Conservation (phyloP, 441 rosid species). For the Gossypium lobatum region DNA sequence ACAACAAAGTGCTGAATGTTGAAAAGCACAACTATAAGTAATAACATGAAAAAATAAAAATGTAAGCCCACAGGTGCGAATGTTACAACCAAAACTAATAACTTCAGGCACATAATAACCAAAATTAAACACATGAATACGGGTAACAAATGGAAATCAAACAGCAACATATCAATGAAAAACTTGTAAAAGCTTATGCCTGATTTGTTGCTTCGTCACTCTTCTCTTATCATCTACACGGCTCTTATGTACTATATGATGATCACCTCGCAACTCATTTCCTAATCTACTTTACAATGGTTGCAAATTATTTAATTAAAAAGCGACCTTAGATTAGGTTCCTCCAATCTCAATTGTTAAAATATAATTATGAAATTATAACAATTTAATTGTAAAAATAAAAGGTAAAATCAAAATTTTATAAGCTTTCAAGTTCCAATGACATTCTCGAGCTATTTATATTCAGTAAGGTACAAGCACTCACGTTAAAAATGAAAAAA, state of each 20-base stretch:
- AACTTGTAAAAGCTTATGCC: background rate
- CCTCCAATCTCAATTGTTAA: background rate
- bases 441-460: background rate
- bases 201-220: background rate
- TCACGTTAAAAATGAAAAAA: background rate
- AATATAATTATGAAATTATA: background rate
- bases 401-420: background rate
- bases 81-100: background rate
- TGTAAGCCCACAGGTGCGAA: background rate
- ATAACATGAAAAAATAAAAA: background rate
- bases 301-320: background rate
- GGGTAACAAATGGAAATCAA: background rate
- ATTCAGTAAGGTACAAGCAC: background rate
- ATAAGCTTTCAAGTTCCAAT: background rate
- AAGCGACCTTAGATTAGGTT: background rate
- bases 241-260: background rate
- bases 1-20: background rate
- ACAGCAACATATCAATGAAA: background rate
- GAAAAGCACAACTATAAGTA: background rate
- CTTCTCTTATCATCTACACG: background rate
- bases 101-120: background rate
- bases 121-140: background rate
- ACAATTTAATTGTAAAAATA: background rate
- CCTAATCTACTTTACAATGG: background rate
- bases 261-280: constrained; percentile 5